Conservation (phyloP, 495 filamentous ascomycete genomes). For the Hyphodiscus hymeniophilus region DNA sequence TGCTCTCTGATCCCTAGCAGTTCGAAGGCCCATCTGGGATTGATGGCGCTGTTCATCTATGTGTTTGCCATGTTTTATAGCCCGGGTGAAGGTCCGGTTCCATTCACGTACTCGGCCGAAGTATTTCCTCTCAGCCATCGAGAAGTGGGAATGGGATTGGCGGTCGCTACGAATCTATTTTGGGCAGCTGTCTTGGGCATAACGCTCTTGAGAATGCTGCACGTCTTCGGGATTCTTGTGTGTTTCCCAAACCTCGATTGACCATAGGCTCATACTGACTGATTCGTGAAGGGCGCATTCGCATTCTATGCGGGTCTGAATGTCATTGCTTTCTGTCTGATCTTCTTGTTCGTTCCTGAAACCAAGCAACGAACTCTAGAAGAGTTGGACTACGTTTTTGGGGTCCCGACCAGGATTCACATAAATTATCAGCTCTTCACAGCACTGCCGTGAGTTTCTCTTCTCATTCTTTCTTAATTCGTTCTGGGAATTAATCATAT, state of each 20-base stretch:
- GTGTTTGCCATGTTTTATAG: constrained; percentile 67
- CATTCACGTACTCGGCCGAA: constrained; percentile 74
- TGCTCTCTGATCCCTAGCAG: constrained; percentile 54
- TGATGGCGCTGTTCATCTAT: constrained; percentile 65
- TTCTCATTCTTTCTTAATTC: background rate
- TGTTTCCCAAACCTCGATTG: background rate
- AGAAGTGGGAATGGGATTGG: constrained; percentile 67
- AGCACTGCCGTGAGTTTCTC: constrained; percentile 33
- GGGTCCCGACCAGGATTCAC: constrained; percentile 55
- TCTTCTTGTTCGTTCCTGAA: constrained; percentile 61
- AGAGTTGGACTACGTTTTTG: constrained; percentile 79
- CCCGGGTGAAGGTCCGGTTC: constrained; percentile 74
- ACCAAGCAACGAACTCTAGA: constrained; percentile 63
- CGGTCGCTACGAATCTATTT: constrained; percentile 60
- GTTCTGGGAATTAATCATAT: constrained; percentile 21
- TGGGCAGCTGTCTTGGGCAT: constrained; percentile 59
- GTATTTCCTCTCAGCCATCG: constrained; percentile 69
- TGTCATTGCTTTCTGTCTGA: constrained; percentile 55
- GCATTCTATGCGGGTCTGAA: constrained; percentile 54
- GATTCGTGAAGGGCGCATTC: constrained; percentile 47
- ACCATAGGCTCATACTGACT: constrained; percentile 1
- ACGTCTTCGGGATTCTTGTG: constrained; percentile 29
- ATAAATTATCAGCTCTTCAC: constrained; percentile 53
- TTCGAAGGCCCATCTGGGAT: constrained; percentile 44
- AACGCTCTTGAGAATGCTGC: constrained; percentile 57